Evolutionary conservation across 192 early-diverging fungal genomes (phyloP), one percentile per base, ranked within the genome.

Genomic region (Rhizoclosmatium sp.): DNA sequence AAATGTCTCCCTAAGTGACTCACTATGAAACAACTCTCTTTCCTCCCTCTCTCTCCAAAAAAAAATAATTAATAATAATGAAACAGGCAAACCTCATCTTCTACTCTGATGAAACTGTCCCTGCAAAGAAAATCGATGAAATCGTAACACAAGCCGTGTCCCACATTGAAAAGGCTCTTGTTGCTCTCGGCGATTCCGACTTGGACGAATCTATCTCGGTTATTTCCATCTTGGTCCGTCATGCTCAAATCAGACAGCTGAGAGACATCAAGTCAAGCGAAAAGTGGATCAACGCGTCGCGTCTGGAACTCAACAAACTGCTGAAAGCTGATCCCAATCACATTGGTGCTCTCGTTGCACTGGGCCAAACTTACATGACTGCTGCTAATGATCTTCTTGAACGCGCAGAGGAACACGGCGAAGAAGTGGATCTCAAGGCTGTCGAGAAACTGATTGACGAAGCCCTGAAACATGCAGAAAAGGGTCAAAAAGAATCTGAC

Each of bases 401-500:
- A n/a, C 39, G 39, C 44, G 72, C 39, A 4, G 72, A 75, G 62
- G 21, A 71, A 3, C n/a, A 46, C 44, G 61, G 23, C 1, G 40
- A 41, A 7, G 70, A 51, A 31, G 45, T 62, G 9, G 72, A 75
- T 44, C 12, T 64, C 7, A 46, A 12, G 7, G 61, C 59, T 60
- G 72, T 75, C 12, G 59, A 44, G 9, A 75, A 75, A 49, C 72
- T 75, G 21, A 46, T 75, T 12, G 72, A 75, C 45, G 72, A 75
- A 45, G 42, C 72, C 4, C 59, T 75, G 9, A 75, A 75, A 46
- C 62, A 75, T 48, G 23, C 44, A 1, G 19, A 9, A n/a, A 56
- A 56, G 54, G 31, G 31, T 65, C 21, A 7, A 23, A 23, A 41
- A 65, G 66, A 19, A 46, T 31, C 14, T 23, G 61, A 75, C 19